Base-by-base conservation (phyloP, 1,284 basidiomycete genomes). In the Serendipita sp. region DNA sequence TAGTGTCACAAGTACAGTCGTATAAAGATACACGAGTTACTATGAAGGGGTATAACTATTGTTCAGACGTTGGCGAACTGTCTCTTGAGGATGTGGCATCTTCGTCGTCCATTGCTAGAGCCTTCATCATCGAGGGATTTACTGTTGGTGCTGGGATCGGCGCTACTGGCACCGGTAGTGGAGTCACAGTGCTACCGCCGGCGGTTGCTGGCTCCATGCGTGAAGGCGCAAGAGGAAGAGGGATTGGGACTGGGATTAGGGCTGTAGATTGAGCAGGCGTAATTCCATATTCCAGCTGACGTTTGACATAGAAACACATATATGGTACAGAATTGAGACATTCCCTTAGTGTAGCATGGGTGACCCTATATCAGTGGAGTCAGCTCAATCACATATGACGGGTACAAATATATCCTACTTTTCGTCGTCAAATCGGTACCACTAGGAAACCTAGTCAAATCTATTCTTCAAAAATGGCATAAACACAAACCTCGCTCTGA, bases 391-490 rank as follows among this genome's bases (percentile, higher is more conserved):
- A 35, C 30, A 12, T 12, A 6, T 60, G 30, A 13, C 34, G 43
- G 26, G 44, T 15, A 6, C 26, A 6, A 43, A 65, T 2, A 63
- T 15, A 50, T 53, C 60, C 72, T 67, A 90, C 88, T 91, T 95
- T 70, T 95, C 93, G 69, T 97, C 93, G 71, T 97, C 93, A 72
- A 92, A 95, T 32, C 87, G 84, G 74, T 91, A 95, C 93, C 93
- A 97, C 85, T 92, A 71, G 47, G 67, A 49, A 26, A 53, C 67
- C 29, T 68, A 66, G 63, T 66, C 67, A 42, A 71, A 66, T 6
- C 5, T 5, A 38, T 38, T 38, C 38, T 6, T 13, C 12, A 49
- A 49, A n/a, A 5, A 2, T 74, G 69, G 60, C 72, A 70, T 15
- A 65, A n/a, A 63, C 15, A 38, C 82, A 58, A 65, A 87, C 88